Evolutionary conservation across 2,329 filamentous ascomycete species (phyloP).

Genomic region (Ophidiomyces ophidiicola): DNA sequence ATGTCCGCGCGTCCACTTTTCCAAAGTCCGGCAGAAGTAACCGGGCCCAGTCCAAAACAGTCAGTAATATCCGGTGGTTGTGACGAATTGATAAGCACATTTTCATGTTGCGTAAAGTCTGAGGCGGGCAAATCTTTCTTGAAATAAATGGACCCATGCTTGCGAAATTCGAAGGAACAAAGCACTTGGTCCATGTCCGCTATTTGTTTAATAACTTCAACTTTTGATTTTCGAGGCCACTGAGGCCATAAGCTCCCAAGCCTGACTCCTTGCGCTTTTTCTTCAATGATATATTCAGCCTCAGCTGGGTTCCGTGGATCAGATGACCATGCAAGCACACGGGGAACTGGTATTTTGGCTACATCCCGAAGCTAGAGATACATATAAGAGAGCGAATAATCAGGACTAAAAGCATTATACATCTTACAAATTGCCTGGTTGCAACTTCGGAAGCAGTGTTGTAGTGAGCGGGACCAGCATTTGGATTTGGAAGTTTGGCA

Average conservation of each 20-base stretch:
- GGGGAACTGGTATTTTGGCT: constrained; percentile 15
- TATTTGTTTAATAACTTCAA: constrained; percentile 11
- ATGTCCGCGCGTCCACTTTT: constrained; percentile 16
- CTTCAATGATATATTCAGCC: constrained; percentile 20
- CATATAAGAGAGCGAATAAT: background rate
- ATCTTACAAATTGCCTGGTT: constrained; percentile 20
- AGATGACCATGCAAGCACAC: constrained; percentile 12
- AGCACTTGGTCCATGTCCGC: constrained; percentile 9
- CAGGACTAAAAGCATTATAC: background rate
- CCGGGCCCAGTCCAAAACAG: constrained; percentile 19
- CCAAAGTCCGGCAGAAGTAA: constrained; percentile 19
- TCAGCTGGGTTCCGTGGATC: constrained; percentile 14
- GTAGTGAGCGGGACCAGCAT: constrained; percentile 19
- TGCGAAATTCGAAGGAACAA: constrained; percentile 2
- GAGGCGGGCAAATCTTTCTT: constrained; percentile 7
- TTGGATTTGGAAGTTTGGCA: constrained; percentile 23
- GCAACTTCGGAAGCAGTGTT: constrained; percentile 21
- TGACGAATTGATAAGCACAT: background rate
- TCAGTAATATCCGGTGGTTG: constrained; percentile 21
- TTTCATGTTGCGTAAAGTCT: background rate
- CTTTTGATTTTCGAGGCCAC: constrained; percentile 16
- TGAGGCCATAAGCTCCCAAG: constrained; percentile 9
- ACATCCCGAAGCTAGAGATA: constrained; percentile 12
- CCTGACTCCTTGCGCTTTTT: constrained; percentile 17
- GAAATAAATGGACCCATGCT: constrained; percentile 13